A percentile compares a stretch with the other conserved stretches of the same genome.
These are phyloP conservation scores for Manihot esculenta DNA, from an alignment of 441 rosid species.

Conservation along the genomic window DNA sequence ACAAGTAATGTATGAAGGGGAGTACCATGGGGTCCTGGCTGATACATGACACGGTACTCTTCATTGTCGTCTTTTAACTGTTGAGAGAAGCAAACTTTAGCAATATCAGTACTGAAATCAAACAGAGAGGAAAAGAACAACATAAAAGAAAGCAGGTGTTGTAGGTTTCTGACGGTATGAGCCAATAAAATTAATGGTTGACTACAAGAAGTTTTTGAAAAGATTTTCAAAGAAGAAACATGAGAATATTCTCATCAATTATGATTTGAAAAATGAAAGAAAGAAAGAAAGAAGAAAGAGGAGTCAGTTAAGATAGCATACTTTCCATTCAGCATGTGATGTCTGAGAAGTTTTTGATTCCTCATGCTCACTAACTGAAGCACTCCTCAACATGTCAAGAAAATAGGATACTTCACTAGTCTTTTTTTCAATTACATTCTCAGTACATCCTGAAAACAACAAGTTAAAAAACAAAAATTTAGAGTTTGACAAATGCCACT, in stretches of 20 bases:
- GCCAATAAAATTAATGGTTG: neutral
- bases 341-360: slow-evolving; percentile 36
- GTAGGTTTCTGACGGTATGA: neutral
- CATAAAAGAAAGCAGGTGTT: neutral
- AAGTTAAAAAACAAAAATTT: slow-evolving; percentile 18
- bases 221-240: neutral
- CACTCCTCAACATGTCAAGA: slow-evolving; percentile 89
- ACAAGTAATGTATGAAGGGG: slow-evolving; percentile 85
- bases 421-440: slow-evolving; percentile 53
- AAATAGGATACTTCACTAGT: slow-evolving; percentile 57
- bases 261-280: too few relatives aligned
- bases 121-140: neutral
- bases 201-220: neutral
- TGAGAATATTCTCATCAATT: neutral
- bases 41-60: slow-evolving; percentile 94
- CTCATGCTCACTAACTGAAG: slow-evolving; percentile 47
- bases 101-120: neutral
- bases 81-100: slow-evolving; percentile 17
- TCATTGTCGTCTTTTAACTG: slow-evolving; percentile 83
- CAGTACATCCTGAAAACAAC: slow-evolving; percentile 49
- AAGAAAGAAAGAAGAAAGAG: too few relatives aligned
- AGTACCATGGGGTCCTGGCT: slow-evolving; percentile 82
- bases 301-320: slow-evolving; percentile 31
- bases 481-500: slow-evolving; percentile 16
- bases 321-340: slow-evolving; percentile 79